Conservation (phyloP, 2,329 filamentous ascomycete species). For the Botryosphaeria dothidea region DNA sequence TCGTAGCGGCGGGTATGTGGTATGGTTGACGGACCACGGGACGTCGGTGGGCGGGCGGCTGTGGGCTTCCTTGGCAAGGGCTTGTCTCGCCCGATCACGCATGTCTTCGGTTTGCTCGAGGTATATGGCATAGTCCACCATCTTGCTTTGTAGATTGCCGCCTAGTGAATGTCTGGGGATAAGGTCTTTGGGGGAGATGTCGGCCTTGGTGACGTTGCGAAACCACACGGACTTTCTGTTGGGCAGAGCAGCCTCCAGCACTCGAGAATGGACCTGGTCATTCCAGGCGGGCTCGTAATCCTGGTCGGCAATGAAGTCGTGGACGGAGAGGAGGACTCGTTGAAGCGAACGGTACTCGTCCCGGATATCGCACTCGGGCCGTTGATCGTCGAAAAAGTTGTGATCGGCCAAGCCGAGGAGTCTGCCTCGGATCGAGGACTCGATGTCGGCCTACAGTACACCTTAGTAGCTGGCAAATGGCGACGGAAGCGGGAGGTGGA, state of each 20-base stretch:
- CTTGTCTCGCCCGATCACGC: background rate
- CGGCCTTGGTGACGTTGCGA: background rate
- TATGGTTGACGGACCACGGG: constrained; percentile 17
- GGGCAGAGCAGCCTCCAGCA: background rate
- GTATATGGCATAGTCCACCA: constrained; percentile 19
- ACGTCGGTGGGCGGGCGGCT: background rate
- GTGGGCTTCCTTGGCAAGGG: background rate
- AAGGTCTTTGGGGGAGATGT: background rate
- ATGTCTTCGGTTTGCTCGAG: background rate
- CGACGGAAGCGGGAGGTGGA: background rate
- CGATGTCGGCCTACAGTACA: background rate
- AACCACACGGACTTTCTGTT: background rate
- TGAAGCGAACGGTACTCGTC: background rate
- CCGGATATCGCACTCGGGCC: background rate
- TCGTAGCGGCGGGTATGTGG: constrained; percentile 11
- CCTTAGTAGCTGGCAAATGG: background rate
- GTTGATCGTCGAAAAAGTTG: background rate
- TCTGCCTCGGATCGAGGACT: background rate
- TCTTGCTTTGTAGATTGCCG: background rate
- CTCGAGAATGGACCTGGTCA: background rate
- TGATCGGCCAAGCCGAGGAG: background rate
- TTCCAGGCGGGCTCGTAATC: background rate
- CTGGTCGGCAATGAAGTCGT: background rate
- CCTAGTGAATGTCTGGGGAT: background rate
- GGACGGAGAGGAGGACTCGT: background rate